Evolutionary conservation across 306 rosid genomes (phyloP).

Genomic region (Vicia sativa): DNA sequence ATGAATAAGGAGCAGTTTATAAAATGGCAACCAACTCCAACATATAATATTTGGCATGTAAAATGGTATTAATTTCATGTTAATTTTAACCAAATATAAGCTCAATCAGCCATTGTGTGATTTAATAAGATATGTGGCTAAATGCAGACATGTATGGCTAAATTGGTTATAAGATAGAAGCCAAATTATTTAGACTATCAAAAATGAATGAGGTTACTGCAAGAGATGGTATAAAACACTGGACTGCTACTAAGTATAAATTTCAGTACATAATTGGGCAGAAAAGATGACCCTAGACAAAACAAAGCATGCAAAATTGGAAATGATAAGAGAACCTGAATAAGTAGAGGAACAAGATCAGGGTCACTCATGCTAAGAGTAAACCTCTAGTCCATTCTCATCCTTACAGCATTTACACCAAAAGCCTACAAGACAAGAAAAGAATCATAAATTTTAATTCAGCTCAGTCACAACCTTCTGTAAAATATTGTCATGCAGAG

Average conservation of each 20-base stretch:
- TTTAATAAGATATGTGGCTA: slow-evolving; percentile 10
- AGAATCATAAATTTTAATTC: slow-evolving; percentile 16
- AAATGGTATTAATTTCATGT: background rate
- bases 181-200: slow-evolving; percentile 5
- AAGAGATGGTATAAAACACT: slow-evolving; percentile 21
- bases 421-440: slow-evolving; percentile 67
- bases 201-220: slow-evolving; percentile 26
- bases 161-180: slow-evolving; percentile 10
- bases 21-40: background rate
- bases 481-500: no score
- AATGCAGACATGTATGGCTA: slow-evolving; percentile 5
- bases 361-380: slow-evolving; percentile 94
- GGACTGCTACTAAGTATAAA: slow-evolving; percentile 4
- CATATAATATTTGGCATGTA: background rate
- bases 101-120: slow-evolving; percentile 17
- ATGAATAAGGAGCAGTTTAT: slow-evolving; percentile 10
- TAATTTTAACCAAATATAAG: slow-evolving; percentile 2
- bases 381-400: slow-evolving; percentile 84
- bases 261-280: slow-evolving; percentile 17
- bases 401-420: slow-evolving; percentile 75
- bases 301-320: background rate
- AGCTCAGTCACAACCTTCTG: slow-evolving; percentile 24
- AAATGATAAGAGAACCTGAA: slow-evolving; percentile 66
- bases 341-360: slow-evolving; percentile 88
- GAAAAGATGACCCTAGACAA: slow-evolving; percentile 30